These are phyloP conservation scores for Ophiostoma piceae DNA, from an alignment of 2,329 filamentous ascomycete genomes.

Conservation along the genomic window DNA sequence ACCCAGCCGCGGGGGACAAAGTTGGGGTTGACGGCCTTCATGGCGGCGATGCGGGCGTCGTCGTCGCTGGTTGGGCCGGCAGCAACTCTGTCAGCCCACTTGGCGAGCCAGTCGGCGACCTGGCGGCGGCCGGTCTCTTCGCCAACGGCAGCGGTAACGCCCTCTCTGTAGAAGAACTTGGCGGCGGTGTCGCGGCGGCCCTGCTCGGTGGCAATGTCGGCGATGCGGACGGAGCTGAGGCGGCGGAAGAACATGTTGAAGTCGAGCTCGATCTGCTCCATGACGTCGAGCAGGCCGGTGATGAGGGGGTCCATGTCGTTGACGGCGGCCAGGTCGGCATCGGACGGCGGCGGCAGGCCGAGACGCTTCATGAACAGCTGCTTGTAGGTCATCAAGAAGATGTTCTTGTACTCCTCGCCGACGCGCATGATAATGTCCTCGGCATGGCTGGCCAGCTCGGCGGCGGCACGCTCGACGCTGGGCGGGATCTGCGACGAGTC, in stretches of 20 bases:
- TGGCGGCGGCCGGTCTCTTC: conserved; percentile 61
- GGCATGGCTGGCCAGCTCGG: conserved; percentile 69
- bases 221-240: conserved; percentile 59
- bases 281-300: conserved; percentile 72
- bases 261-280: conserved; percentile 79
- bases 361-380: conserved; percentile 73
- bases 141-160: conserved; percentile 48
- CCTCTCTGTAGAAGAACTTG: conserved; percentile 76
- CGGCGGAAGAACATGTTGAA: conserved; percentile 92
- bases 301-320: conserved; percentile 79
- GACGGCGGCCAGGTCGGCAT: conserved; percentile 45
- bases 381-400: conserved; percentile 88
- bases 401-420: conserved; percentile 81
- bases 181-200: conserved; percentile 59
- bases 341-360: conserved; percentile 48
- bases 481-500: conserved; percentile 27
- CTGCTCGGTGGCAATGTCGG: conserved; percentile 60
- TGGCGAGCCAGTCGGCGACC: conserved; percentile 74
- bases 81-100: conserved; percentile 62
- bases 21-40: conserved; percentile 87
- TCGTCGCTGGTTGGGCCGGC: conserved; percentile 53
- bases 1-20: conserved; percentile 90
- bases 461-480: conserved; percentile 62
- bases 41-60: conserved; percentile 59
- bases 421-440: conserved; percentile 75